Conservation (phyloP, 306 rosid species). For the Quercus mongolica region DNA sequence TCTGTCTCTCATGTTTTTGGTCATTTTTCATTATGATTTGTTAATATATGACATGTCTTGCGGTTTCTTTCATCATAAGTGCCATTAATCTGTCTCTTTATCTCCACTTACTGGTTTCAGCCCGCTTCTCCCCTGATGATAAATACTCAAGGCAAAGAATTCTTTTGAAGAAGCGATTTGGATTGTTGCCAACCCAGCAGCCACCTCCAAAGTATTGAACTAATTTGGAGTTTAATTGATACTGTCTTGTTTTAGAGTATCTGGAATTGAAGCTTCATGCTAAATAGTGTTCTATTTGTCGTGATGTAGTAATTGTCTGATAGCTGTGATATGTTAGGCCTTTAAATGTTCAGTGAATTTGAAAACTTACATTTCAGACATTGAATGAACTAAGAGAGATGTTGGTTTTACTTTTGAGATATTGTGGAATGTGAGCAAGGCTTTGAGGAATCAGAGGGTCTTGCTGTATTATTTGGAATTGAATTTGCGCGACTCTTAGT, state of each 20-base stretch:
- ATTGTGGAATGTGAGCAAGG: too few relatives aligned
- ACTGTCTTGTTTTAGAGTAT: neutral
- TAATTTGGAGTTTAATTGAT: neutral
- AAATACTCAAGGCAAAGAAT: slow-evolving; percentile 74
- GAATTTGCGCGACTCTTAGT: neutral
- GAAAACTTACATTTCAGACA: too few relatives aligned
- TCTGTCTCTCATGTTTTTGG: too few relatives aligned
- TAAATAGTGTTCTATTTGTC: neutral
- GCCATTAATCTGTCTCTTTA: neutral
- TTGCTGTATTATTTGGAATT: too few relatives aligned
- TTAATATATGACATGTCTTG: neutral
- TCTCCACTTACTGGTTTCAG: slow-evolving; percentile 44
- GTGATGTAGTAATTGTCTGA: neutral
- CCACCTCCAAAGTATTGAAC: slow-evolving; percentile 66
- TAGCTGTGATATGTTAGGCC: neutral
- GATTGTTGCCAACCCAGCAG: slow-evolving; percentile 82
- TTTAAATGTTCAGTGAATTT: neutral
- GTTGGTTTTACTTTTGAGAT: too few relatives aligned
- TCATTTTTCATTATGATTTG: neutral
- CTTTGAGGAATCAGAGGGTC: too few relatives aligned
- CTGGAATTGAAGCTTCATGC: neutral
- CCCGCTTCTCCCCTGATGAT: slow-evolving; percentile 96
- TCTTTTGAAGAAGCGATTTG: slow-evolving; percentile 89
- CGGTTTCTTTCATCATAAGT: neutral
- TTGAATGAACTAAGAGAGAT: too few relatives aligned